phyloP scores from a whole-genome alignment of 768 basidiomycete genomes.

The Termitomyces eurrhizus region DNA sequence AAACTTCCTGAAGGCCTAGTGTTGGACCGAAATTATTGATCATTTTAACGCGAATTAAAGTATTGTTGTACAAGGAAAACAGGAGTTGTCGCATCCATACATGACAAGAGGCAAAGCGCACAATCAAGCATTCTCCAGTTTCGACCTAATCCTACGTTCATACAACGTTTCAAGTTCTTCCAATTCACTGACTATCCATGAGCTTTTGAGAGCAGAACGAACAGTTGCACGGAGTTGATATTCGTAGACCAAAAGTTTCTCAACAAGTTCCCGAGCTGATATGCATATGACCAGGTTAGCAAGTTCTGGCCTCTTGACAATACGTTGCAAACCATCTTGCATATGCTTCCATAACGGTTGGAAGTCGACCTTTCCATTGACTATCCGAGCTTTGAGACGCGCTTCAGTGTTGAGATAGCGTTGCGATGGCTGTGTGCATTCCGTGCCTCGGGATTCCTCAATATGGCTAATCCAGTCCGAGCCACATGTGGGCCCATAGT shows the following conservation, averaged over 20 bases:
- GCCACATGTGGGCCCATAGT: conserved; percentile 42
- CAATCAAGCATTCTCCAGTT: conserved; percentile 12
- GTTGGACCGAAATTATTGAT: background rate
- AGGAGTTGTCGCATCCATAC: conserved; percentile 9
- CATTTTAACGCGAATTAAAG: background rate
- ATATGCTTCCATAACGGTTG: conserved; percentile 52
- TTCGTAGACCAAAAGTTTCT: conserved; percentile 57
- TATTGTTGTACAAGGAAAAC: background rate
- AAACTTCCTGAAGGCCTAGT: conserved; percentile 73
- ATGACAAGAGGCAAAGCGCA: conserved; percentile 1
- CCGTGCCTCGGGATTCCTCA: conserved; percentile 27
- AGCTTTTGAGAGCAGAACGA: conserved; percentile 50
- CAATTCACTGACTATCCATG: conserved; percentile 66
- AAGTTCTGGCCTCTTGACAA: background rate
- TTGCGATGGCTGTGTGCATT: conserved; percentile 35
- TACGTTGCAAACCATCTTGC: conserved; percentile 47
- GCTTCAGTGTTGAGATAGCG: conserved; percentile 47
- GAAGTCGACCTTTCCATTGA: conserved; percentile 59
- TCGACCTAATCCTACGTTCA: conserved; percentile 41
- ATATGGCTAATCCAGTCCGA: conserved; percentile 35
- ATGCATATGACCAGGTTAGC: background rate
- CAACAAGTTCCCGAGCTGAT: conserved; percentile 57
- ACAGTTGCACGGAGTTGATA: conserved; percentile 60
- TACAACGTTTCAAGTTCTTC: conserved; percentile 60
- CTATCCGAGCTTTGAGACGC: conserved; percentile 65